phyloP scores from a whole-genome alignment of 2,329 filamentous ascomycete species.

The Didymella glomerata region DNA sequence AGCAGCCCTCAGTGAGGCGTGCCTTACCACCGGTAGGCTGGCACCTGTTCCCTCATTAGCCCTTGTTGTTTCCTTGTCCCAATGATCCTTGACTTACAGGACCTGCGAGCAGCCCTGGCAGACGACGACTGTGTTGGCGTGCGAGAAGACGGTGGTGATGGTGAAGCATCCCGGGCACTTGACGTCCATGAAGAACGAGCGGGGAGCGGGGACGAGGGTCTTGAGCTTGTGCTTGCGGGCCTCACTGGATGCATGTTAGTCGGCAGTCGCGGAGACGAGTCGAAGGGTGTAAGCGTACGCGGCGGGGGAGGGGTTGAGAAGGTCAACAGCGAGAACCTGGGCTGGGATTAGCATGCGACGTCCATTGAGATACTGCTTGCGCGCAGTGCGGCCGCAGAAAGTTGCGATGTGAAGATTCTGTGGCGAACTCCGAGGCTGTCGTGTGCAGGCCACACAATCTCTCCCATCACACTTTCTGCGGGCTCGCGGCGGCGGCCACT shows the following conservation, averaged over 20 bases:
- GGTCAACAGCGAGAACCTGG: slow-evolving; percentile 99
- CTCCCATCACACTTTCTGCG: slow-evolving; percentile 17
- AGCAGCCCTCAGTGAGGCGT: slow-evolving; percentile 98
- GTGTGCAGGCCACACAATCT: slow-evolving; percentile 39
- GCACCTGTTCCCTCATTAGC: slow-evolving; percentile 63
- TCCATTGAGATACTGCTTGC: slow-evolving; percentile 25
- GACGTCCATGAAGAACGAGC: slow-evolving; percentile 99
- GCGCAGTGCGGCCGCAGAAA: slow-evolving; percentile 24
- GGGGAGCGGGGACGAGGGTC: slow-evolving; percentile 93
- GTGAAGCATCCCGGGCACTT: slow-evolving; percentile 99
- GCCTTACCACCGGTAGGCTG: slow-evolving; percentile 99
- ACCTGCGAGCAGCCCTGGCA: slow-evolving; percentile 99
- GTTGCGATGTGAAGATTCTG: slow-evolving; percentile 37
- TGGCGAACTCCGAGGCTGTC: slow-evolving; percentile 46
- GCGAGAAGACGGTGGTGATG: slow-evolving; percentile 99
- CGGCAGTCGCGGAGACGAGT: slow-evolving; percentile 23
- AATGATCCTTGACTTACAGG: slow-evolving; percentile 59
- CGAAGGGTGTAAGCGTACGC: slow-evolving; percentile 56
- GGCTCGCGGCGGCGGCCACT: slow-evolving; percentile 34
- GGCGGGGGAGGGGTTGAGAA: slow-evolving; percentile 97
- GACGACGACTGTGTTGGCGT: slow-evolving; percentile 99
- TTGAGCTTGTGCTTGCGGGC: slow-evolving; percentile 99
- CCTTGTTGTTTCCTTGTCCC: slow-evolving; percentile 16
- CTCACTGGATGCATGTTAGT: slow-evolving; percentile 64
- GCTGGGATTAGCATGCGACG: slow-evolving; percentile 23